Conservation (phyloP, 129 eudicot species). For the Flaveria brownii region DNA sequence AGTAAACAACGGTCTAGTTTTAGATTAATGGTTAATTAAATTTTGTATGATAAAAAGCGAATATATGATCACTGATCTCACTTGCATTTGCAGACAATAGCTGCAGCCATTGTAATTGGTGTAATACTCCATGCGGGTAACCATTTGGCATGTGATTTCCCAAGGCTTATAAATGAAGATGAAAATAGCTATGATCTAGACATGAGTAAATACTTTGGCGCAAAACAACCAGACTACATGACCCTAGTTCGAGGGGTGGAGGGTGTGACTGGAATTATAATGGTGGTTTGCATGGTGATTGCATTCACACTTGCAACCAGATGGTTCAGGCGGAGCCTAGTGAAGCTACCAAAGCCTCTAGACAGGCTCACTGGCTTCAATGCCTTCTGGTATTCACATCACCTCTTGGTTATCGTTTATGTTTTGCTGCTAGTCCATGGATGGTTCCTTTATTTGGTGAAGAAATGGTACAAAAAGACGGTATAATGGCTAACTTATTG, state of each 20-base stretch:
- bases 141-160: slow-evolving; percentile 95
- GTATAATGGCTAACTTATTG: slow-evolving; percentile 40
- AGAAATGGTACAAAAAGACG: slow-evolving; percentile 86
- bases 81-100: slow-evolving; percentile 61
- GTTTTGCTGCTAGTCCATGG: slow-evolving; percentile 78
- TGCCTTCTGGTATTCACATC: slow-evolving; percentile 99
- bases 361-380: slow-evolving; percentile 93
- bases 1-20: neutral
- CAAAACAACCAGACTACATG: slow-evolving; percentile 51
- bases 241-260: slow-evolving; percentile 68
- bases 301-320: slow-evolving; percentile 78
- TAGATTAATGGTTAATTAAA: neutral
- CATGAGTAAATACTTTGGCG: slow-evolving; percentile 54
- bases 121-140: slow-evolving; percentile 88
- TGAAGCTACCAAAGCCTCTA: slow-evolving; percentile 84
- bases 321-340: slow-evolving; percentile 84
- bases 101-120: slow-evolving; percentile 86
- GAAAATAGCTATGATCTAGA: slow-evolving; percentile 34
- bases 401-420: slow-evolving; percentile 80
- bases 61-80: neutral
- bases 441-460: slow-evolving; percentile 72
- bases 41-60: neutral
- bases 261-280: slow-evolving; percentile 79
- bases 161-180: slow-evolving; percentile 67
- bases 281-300: slow-evolving; percentile 69